phyloP scores from a whole-genome alignment of 306 rosid genomes.

The Quercus glauca region DNA sequence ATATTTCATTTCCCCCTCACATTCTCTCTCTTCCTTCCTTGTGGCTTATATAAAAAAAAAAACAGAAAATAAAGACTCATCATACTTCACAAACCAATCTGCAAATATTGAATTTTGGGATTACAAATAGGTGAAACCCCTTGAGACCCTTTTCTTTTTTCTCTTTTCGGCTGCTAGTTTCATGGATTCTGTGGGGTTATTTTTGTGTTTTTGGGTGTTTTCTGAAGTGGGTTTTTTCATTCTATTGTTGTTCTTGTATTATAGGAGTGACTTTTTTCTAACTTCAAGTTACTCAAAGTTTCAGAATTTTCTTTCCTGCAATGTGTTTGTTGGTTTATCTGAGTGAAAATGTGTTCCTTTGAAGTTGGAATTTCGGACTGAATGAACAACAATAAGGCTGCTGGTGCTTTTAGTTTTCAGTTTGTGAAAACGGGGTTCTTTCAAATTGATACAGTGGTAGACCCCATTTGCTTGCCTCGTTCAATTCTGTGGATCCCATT shows the following conservation, averaged over 20 bases:
- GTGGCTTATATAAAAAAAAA: neutral
- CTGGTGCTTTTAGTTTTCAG: neutral
- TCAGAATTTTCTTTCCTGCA: slow-evolving; percentile 15
- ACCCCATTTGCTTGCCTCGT: slow-evolving; percentile 21
- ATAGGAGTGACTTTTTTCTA: slow-evolving; percentile 1
- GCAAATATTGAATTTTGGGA: slow-evolving; percentile 19
- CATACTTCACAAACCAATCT: slow-evolving; percentile 1
- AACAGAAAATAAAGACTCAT: too few relatives aligned
- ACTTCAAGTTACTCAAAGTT: slow-evolving; percentile 4
- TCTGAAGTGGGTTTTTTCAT: too few relatives aligned
- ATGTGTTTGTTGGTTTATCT: slow-evolving; percentile 31
- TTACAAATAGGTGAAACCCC: slow-evolving; percentile 22
- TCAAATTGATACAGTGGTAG: slow-evolving; percentile 17
- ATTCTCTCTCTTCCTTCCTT: slow-evolving; percentile 10
- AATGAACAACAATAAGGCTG: neutral
- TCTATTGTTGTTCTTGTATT: neutral
- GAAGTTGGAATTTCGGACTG: neutral
- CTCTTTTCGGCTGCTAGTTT: too few relatives aligned
- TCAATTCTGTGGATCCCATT: slow-evolving; percentile 23
- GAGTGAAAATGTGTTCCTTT: slow-evolving; percentile 5
- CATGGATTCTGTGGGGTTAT: too few relatives aligned
- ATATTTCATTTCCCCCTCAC: slow-evolving; percentile 33
- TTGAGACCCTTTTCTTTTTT: too few relatives aligned
- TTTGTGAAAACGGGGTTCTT: slow-evolving; percentile 12
- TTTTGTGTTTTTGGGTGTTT: too few relatives aligned